phyloP scores from a whole-genome alignment of 495 filamentous ascomycete genomes.

The Hypoxylon rickii region DNA sequence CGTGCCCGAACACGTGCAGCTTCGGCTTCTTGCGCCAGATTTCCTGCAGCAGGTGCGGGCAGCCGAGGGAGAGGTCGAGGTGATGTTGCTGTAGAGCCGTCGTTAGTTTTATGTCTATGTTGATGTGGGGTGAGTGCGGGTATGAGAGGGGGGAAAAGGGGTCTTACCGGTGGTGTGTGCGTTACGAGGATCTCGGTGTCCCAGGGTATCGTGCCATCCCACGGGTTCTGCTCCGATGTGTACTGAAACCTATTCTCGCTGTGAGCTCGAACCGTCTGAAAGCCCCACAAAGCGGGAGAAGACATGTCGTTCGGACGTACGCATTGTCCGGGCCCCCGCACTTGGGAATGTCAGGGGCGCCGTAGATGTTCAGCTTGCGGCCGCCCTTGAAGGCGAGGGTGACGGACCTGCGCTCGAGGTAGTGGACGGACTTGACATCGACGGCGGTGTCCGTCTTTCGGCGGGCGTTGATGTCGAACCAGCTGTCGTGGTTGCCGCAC shows the following conservation, averaged over 20 bases:
- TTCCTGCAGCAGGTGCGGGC: conserved; percentile 73
- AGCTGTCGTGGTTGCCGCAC: conserved; percentile 87
- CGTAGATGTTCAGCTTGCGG: conserved; percentile 58
- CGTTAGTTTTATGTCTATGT: neutral
- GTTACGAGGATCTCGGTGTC: conserved; percentile 85
- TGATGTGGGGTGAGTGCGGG: too few species aligned
- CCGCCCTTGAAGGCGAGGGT: conserved; percentile 56
- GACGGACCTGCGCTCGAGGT: conserved; percentile 53
- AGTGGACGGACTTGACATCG: conserved; percentile 53
- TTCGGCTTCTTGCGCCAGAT: conserved; percentile 77
- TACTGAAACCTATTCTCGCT: conserved; percentile 54
- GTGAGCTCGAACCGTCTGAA: neutral
- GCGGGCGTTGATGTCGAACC: conserved; percentile 65
- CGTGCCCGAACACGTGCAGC: conserved; percentile 89
- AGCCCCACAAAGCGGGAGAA: neutral
- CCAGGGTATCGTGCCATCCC: conserved; percentile 62
- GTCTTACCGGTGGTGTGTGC: conserved; percentile 63
- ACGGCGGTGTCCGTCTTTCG: conserved; percentile 46
- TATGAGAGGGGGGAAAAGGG: neutral
- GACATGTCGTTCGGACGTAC: conserved; percentile 28
- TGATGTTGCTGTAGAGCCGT: conserved; percentile 69
- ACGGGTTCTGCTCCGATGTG: conserved; percentile 44
- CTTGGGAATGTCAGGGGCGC: conserved; percentile 55
- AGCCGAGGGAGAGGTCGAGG: conserved; percentile 77
- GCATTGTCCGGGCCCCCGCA: conserved; percentile 64